A percentile compares a stretch with the other conserved stretches of the same genome.
phyloP scores from a whole-genome alignment of 2,329 filamentous ascomycete genomes.

The Zymoseptoria pseudotritici region DNA sequence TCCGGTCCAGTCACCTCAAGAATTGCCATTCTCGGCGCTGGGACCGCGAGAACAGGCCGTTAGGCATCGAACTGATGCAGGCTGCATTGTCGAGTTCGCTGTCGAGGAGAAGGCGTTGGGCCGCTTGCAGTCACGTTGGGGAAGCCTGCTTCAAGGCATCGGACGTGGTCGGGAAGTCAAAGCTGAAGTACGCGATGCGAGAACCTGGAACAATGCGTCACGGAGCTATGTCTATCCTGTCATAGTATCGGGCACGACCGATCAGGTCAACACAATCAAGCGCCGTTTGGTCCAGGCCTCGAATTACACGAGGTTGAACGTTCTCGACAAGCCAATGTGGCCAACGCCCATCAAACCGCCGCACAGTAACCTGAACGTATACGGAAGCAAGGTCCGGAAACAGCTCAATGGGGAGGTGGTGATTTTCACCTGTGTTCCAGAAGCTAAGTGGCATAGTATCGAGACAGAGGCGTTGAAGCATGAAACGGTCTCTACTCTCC shows the following conservation, averaged over 20 bases:
- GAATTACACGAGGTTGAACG: too few species aligned
- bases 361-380: not conserved
- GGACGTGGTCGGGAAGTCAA: constrained; percentile 4
- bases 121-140: constrained; percentile 1
- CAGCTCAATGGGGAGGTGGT: not conserved
- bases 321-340: too few species aligned
- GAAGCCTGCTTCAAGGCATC: constrained; percentile 1
- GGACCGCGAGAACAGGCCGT: constrained; percentile 13
- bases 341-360: too few species aligned
- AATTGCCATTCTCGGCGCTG: constrained; percentile 13
- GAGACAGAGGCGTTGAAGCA: not conserved
- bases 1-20: constrained; percentile 5
- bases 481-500: not conserved
- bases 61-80: constrained; percentile 10
- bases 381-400: not conserved
- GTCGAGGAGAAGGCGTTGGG: constrained; percentile 2
- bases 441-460: constrained; percentile 5
- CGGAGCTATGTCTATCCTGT: constrained; percentile 6
- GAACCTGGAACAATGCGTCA: not conserved
- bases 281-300: not conserved
- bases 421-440: constrained; percentile 6
- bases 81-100: constrained; percentile 16
- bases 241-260: constrained; percentile 12
- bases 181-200: constrained; percentile 9
- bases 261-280: constrained; percentile 3